phyloP scores from a whole-genome alignment of 108 stramenopile genomes.

The Schizochytrium sp. region DNA sequence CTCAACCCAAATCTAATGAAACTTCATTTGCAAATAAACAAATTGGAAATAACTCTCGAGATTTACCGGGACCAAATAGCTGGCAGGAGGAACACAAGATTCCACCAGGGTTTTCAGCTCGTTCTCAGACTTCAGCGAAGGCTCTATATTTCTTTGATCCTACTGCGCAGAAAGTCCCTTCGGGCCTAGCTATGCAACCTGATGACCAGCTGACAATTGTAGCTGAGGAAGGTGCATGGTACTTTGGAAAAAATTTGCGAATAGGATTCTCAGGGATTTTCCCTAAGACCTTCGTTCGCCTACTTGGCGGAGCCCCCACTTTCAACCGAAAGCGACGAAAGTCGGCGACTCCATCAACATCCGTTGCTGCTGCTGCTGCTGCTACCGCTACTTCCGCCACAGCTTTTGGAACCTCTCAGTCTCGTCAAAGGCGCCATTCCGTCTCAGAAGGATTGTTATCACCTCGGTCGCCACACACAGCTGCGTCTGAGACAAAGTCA shows the following conservation, averaged over 20 bases:
- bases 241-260: neutral
- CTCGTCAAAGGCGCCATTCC: no score
- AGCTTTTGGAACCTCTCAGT: no score
- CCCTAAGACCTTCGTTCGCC: slow-evolving; percentile 24
- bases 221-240: neutral
- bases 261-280: slow-evolving; percentile 33
- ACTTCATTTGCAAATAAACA: neutral
- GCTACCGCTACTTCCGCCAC: no score
- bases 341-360: neutral
- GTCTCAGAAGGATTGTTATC: no score
- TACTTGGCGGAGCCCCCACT: neutral
- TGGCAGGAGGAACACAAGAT: neutral
- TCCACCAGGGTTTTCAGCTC: neutral
- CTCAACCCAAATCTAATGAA: no score
- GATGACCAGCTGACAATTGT: neutral
- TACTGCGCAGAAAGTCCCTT: neutral
- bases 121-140: neutral
- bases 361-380: no score
- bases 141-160: slow-evolving; percentile 29
- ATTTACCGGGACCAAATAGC: no score
- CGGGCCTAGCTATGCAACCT: neutral
- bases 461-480: no score
- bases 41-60: neutral
- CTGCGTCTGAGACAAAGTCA: no score
- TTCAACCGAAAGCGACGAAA: neutral